Conservation (phyloP, 1,284 basidiomycete genomes). For the Trichosporon sp. region DNA sequence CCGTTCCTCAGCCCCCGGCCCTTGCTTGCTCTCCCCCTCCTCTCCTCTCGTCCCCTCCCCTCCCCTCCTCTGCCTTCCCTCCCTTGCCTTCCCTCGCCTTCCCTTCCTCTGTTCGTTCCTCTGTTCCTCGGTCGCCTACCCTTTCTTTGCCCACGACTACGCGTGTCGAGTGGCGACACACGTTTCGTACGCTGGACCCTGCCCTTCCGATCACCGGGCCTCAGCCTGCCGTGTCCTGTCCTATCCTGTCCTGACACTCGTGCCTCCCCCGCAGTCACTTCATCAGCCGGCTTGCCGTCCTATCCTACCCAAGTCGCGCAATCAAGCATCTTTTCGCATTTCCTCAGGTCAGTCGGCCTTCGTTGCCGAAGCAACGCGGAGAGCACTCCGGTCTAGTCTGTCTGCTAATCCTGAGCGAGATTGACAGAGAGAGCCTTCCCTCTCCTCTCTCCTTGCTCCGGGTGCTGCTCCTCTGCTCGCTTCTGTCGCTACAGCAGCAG, state of each 20-base stretch:
- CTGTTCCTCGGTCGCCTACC: not conserved
- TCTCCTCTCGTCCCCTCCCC: not conserved
- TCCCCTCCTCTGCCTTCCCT: not conserved
- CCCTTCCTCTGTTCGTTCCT: not conserved
- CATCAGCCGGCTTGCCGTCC: not conserved
- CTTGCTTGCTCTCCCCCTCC: not conserved
- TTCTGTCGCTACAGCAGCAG: no score
- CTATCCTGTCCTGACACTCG: not conserved
- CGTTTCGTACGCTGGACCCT: not conserved
- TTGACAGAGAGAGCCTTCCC: no score
- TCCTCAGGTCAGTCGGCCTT: not conserved
- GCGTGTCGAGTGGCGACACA: constrained; percentile 3
- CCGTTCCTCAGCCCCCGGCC: not conserved
- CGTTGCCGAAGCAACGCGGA: not conserved
- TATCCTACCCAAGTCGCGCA: not conserved
- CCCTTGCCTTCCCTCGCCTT: not conserved
- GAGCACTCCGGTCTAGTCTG: not conserved
- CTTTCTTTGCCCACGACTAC: not conserved
- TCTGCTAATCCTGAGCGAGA: no score
- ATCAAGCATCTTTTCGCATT: constrained; percentile 3
- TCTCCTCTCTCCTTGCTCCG: not conserved
- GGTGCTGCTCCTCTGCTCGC: not conserved
- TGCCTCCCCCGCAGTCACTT: not conserved
- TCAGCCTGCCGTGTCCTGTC: not conserved
- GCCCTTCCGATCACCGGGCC: not conserved